phyloP scores from a whole-genome alignment of 768 basidiomycete genomes.

The Cyathus striatus region DNA sequence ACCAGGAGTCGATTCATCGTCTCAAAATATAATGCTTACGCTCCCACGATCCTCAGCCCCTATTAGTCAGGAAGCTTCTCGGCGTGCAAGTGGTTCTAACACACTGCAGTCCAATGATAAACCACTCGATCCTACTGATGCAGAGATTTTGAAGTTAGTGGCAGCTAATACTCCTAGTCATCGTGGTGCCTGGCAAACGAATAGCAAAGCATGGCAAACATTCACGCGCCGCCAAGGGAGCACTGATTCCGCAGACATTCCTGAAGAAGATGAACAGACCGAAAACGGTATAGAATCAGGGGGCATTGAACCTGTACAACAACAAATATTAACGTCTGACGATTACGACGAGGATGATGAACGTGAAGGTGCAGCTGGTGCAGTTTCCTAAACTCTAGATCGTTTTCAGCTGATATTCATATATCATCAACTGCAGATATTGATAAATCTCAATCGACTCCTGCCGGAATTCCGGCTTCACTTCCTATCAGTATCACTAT shows the following conservation, averaged over 20 bases:
- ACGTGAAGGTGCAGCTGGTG: neutral
- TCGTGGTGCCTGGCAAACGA: slow-evolving; percentile 62
- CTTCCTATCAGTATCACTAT: slow-evolving; percentile 58
- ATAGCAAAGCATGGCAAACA: slow-evolving; percentile 58
- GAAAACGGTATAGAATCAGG: too few relatives aligned
- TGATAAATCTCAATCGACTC: neutral
- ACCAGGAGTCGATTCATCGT: slow-evolving; percentile 32
- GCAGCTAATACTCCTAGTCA: slow-evolving; percentile 69
- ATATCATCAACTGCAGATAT: too few relatives aligned
- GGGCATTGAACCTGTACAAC: too few relatives aligned
- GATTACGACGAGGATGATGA: slow-evolving; percentile 8
- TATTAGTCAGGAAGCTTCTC: slow-evolving; percentile 7
- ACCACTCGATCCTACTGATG: slow-evolving; percentile 21
- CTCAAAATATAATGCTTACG: slow-evolving; percentile 24
- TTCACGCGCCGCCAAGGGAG: slow-evolving; percentile 39
- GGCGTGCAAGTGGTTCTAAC: neutral
- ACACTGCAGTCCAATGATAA: neutral
- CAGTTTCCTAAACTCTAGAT: too few relatives aligned
- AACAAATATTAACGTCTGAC: too few relatives aligned
- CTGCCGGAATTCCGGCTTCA: slow-evolving; percentile 39
- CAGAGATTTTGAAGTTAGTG: slow-evolving; percentile 55
- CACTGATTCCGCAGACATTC: slow-evolving; percentile 15
- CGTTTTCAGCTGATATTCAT: too few relatives aligned
- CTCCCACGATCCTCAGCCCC: slow-evolving; percentile 18
- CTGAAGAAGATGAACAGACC: slow-evolving; percentile 21